These are phyloP conservation scores for Drosera capensis DNA, from an alignment of 148 eudicot genomes.

Conservation along the genomic window DNA sequence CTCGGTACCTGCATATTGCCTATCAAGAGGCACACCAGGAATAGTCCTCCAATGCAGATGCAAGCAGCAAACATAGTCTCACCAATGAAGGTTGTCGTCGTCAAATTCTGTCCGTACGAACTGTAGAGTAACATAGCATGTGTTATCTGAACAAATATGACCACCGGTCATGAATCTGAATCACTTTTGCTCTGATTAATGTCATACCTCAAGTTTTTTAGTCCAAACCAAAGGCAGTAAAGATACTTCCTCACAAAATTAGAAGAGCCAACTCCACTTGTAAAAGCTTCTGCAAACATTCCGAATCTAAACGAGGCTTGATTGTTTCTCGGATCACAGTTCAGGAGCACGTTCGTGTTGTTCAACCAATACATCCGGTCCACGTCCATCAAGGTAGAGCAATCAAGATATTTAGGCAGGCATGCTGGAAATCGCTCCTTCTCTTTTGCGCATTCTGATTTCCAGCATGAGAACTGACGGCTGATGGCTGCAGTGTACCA, in stretches of 20 bases:
- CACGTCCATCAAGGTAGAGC: conserved; percentile 18
- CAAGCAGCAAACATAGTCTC: conserved; percentile 52
- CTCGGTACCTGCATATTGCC: conserved; percentile 79
- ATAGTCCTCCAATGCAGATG: conserved; percentile 49
- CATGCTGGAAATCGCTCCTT: conserved; percentile 26
- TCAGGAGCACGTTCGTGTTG: conserved; percentile 21
- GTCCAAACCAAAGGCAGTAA: conserved; percentile 88
- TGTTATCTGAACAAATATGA: neutral
- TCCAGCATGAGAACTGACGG: conserved; percentile 74
- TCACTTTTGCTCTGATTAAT: neutral
- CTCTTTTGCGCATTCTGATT: conserved; percentile 34
- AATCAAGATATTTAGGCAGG: conserved; percentile 40
- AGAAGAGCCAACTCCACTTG: conserved; percentile 57
- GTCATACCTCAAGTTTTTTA: conserved; percentile 62
- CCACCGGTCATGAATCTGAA: neutral
- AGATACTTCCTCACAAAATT: conserved; percentile 47
- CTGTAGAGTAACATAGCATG: conserved; percentile 21
- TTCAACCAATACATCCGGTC: conserved; percentile 52
- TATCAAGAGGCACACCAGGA: conserved; percentile 62
- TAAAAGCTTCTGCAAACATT: conserved; percentile 77
- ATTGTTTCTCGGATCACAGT: conserved; percentile 59
- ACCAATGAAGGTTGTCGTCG: conserved; percentile 64
- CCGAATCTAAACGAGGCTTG: conserved; percentile 62
- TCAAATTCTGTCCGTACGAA: conserved; percentile 70
- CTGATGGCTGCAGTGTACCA: conserved; percentile 86